Base-by-base conservation (phyloP, 2,329 filamentous ascomycete genomes). In the Scytalidium sp. region DNA sequence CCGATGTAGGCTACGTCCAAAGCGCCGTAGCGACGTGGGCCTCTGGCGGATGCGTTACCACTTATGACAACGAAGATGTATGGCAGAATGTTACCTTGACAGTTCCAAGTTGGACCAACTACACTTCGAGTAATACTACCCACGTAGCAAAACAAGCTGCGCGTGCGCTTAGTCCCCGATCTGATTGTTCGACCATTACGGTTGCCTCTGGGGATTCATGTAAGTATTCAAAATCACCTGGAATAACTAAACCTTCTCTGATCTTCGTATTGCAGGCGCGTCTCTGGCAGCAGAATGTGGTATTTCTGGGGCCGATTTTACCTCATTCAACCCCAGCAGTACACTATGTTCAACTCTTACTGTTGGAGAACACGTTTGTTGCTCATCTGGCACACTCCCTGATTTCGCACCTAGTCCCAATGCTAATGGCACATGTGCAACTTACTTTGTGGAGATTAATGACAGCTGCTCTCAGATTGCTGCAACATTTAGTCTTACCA, bases 161-260 rank as follows among this genome's bases (percentile, higher is more conserved):
- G n/a, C n/a, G 22, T 25, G 32, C 29, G 13, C 39, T 55, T 36
- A 23, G 46, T 29, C 32, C 56, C 3, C 59, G 56, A 23, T 46
- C 57, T 1, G 45, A 51, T 19, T 69, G 67, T 53, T 55, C 52
- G n/a, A 62, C 56, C 19, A 56, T 62, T 10, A 58, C 69, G 27
- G 69, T 73, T 9, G 55, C 57, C 1, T 56, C 59, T 0, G 68
- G 67, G 1, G 70, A 75, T 45, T 55, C 60, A 41, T 76, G 74
- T 41, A 55, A 60, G n/a, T 67, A 7, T 13, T 27, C 25, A 27
- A 7, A 7, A 62, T 51, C 69, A 70, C 47, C 47, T 44, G 51
- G n/a, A 51, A 22, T n/a, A n/a, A n/a, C 8, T 43, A 44, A 25
- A 52, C 49, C 43, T 67, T 6, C 69, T 66, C 51, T 56, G 56